These are phyloP conservation scores for Yamadazyma mexicana DNA, from an alignment of 1,139 yeast genomes.

Conservation along the genomic window DNA sequence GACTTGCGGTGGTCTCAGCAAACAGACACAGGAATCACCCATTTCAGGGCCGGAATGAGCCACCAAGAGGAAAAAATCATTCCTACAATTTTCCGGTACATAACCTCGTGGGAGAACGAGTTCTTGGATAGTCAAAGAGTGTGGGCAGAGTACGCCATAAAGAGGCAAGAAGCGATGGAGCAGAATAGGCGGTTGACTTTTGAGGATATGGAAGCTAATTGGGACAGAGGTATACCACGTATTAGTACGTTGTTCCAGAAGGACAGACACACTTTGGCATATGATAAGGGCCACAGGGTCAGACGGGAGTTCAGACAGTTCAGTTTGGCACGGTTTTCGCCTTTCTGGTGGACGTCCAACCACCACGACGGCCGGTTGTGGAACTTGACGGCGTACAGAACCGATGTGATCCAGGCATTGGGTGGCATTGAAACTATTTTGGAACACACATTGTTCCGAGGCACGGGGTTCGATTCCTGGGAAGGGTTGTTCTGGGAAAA, in stretches of 20 bases:
- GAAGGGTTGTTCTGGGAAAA: slow-evolving; percentile 99
- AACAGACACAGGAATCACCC: slow-evolving; percentile 92
- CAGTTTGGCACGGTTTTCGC: slow-evolving; percentile 69
- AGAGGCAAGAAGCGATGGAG: slow-evolving; percentile 82
- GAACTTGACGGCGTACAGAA: slow-evolving; percentile 89
- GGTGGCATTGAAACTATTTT: slow-evolving; percentile 97
- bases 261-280: slow-evolving; percentile 91
- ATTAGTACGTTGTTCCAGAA: slow-evolving; percentile 93
- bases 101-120: slow-evolving; percentile 96
- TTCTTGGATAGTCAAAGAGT: slow-evolving; percentile 92
- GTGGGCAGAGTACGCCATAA: slow-evolving; percentile 96
- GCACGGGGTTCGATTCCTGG: slow-evolving; percentile 98
- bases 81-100: slow-evolving; percentile 90
- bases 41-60: slow-evolving; percentile 91
- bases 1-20: slow-evolving; percentile 91
- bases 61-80: slow-evolving; percentile 78
- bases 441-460: slow-evolving; percentile 93
- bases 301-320: slow-evolving; percentile 78
- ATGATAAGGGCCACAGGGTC: slow-evolving; percentile 90
- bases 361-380: slow-evolving; percentile 96
- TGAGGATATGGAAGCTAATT: slow-evolving; percentile 89
- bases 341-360: slow-evolving; percentile 96
- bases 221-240: slow-evolving; percentile 98
- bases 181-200: slow-evolving; percentile 84
- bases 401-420: slow-evolving; percentile 94